These are phyloP conservation scores for Candida sanyiensis DNA, from an alignment of 805 yeast species.

Conservation along the genomic window DNA sequence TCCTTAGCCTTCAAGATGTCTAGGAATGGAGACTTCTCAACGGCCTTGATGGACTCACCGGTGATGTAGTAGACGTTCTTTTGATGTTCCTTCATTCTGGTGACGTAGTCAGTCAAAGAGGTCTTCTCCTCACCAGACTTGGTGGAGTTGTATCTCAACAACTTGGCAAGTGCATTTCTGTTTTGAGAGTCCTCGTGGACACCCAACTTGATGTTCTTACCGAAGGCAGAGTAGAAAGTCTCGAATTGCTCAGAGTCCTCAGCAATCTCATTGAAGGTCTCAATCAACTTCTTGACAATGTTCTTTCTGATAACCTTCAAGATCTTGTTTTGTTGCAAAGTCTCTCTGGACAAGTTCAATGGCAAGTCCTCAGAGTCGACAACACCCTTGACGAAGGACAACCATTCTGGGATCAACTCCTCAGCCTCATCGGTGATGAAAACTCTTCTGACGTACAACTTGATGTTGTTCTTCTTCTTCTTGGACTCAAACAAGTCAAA, in stretches of 20 bases:
- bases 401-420: conserved; percentile 99
- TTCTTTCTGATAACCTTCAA: conserved; percentile 99
- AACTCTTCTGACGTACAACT: conserved; percentile 98
- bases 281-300: conserved; percentile 96
- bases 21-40: conserved; percentile 98
- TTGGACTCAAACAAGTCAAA: conserved; percentile 95
- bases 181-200: conserved; percentile 98
- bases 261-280: conserved; percentile 98
- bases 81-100: conserved; percentile 99
- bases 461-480: conserved; percentile 99
- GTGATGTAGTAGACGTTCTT: conserved; percentile 99
- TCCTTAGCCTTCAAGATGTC: conserved; percentile 97
- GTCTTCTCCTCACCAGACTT: conserved; percentile 92
- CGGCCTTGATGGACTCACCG: conserved; percentile 97
- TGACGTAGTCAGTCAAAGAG: conserved; percentile 93
- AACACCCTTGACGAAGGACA: conserved; percentile 95
- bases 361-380: conserved; percentile 99
- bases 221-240: conserved; percentile 95
- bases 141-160: conserved; percentile 95
- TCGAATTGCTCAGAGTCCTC: conserved; percentile 98
- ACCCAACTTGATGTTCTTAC: conserved; percentile 98
- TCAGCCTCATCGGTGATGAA: conserved; percentile 99
- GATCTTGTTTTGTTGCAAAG: conserved; percentile 99
- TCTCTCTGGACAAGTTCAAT: conserved; percentile 98
- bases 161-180: conserved; percentile 92